Evolutionary conservation across 106 monocot genomes (phyloP).

Genomic region (Chionographis japonica): DNA sequence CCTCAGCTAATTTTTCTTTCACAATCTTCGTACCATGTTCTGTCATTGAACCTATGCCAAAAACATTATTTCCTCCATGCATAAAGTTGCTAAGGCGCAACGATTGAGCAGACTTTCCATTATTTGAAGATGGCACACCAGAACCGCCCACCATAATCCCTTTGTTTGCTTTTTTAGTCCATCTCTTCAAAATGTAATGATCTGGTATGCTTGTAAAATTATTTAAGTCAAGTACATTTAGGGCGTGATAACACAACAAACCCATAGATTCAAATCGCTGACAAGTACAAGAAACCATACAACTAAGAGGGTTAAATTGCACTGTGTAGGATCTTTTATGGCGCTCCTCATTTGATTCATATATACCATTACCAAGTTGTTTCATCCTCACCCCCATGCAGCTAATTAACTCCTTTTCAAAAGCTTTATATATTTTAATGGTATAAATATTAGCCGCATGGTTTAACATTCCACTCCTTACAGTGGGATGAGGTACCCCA

Average conservation of each 20-base stretch:
- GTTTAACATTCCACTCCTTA: slow-evolving; percentile 21
- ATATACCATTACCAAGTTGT: slow-evolving; percentile 6
- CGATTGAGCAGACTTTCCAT: too few species aligned
- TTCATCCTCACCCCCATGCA: slow-evolving; percentile 14
- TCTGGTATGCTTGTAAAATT: slow-evolving; percentile 19
- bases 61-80: too few species aligned
- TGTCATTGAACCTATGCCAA: too few species aligned
- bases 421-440: slow-evolving; percentile 22
- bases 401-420: slow-evolving; percentile 25
- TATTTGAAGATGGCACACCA: too few species aligned
- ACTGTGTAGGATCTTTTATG: slow-evolving; percentile 16
- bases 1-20: too few species aligned
- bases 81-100: too few species aligned
- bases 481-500: slow-evolving; percentile 6
- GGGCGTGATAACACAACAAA: slow-evolving; percentile 23
- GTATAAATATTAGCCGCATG: slow-evolving; percentile 22
- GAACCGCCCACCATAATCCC: too few species aligned
- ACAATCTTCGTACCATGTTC: too few species aligned
- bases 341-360: slow-evolving; percentile 17
- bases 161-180: slow-evolving; percentile 26
- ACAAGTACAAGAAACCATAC: slow-evolving; percentile 15
- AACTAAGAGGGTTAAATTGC: background rate
- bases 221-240: slow-evolving; percentile 22
- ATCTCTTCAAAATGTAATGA: slow-evolving; percentile 23
- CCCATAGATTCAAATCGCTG: slow-evolving; percentile 26